Conservation (phyloP, 164 flowering plant genomes). For the Kingdonia uniflora region DNA sequence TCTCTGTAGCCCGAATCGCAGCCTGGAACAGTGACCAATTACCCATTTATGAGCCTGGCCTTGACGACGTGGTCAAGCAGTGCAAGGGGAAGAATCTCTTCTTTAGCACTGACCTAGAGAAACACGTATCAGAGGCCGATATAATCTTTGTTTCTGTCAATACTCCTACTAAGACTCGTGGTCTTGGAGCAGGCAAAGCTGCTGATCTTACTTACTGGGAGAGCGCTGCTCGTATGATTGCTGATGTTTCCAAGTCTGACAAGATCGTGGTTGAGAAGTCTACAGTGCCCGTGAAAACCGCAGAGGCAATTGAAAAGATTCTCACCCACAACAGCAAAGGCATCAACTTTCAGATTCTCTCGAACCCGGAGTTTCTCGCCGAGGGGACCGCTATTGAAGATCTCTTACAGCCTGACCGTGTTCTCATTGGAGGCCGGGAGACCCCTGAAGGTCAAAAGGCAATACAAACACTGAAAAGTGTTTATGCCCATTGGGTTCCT, state of each 20-base stretch:
- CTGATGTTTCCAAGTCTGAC: slow-evolving; percentile 79
- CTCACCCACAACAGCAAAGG: slow-evolving; percentile 84
- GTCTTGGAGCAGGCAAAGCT: slow-evolving; percentile 93
- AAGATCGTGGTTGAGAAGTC: slow-evolving; percentile 93
- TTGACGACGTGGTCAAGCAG: slow-evolving; percentile 73
- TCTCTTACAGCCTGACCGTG: slow-evolving; percentile 71
- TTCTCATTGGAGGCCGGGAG: slow-evolving; percentile 89
- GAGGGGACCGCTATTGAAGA: slow-evolving; percentile 89
- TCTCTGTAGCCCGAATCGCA: slow-evolving; percentile 56
- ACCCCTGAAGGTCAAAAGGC: slow-evolving; percentile 83
- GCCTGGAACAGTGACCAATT: slow-evolving; percentile 91
- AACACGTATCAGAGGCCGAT: slow-evolving; percentile 73
- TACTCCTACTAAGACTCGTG: slow-evolving; percentile 80
- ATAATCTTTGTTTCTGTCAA: slow-evolving; percentile 89
- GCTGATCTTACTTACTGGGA: slow-evolving; percentile 95
- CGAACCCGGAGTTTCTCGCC: slow-evolving; percentile 88
- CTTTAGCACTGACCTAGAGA: slow-evolving; percentile 91
- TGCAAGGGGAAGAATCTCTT: slow-evolving; percentile 83
- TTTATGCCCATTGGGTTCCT: slow-evolving; percentile 87
- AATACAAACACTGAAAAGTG: slow-evolving; percentile 50
- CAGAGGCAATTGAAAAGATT: slow-evolving; percentile 88
- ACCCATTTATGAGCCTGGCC: slow-evolving; percentile 87
- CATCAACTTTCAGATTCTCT: slow-evolving; percentile 69
- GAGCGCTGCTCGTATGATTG: slow-evolving; percentile 92
- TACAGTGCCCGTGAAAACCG: slow-evolving; percentile 90